phyloP scores from a whole-genome alignment of 495 filamentous ascomycete genomes.

The Podospora didyma region DNA sequence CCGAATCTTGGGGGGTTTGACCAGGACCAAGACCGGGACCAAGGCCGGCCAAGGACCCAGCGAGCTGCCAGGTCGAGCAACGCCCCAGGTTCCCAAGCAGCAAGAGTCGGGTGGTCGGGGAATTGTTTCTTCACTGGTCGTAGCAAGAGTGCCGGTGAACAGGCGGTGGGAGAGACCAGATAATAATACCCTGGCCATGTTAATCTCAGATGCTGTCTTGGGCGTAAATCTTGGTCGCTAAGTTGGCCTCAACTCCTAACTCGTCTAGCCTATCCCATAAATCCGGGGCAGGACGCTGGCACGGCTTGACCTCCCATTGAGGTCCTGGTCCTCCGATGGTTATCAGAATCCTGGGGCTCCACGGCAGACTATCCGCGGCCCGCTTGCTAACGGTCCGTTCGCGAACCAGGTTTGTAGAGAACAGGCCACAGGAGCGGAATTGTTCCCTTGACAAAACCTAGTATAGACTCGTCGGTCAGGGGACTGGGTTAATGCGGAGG shows the following conservation, averaged over 20 bases:
- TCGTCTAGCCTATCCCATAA: neutral
- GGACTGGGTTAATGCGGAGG: neutral
- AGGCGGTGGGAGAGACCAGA: neutral
- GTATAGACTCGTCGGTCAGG: too few species aligned
- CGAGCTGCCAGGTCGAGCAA: neutral
- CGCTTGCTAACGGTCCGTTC: conserved; percentile 1
- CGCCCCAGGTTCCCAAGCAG: neutral
- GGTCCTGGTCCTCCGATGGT: neutral
- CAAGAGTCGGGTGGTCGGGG: neutral
- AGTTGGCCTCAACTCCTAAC: neutral
- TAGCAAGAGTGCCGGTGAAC: neutral
- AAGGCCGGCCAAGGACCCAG: neutral
- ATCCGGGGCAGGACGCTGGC: conserved; percentile 1
- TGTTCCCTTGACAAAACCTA: neutral
- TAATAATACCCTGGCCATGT: too few species aligned
- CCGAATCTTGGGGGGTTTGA: neutral
- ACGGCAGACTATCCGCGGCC: conserved; percentile 3
- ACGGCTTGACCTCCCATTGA: neutral
- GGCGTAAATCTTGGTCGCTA: neutral
- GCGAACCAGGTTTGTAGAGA: neutral
- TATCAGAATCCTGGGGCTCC: neutral
- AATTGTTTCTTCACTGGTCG: neutral
- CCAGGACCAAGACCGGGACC: neutral
- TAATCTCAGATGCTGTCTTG: neutral
- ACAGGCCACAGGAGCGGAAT: neutral